Conservation (phyloP, 352 stramenopile species). For the Elongisporangium anandrum region DNA sequence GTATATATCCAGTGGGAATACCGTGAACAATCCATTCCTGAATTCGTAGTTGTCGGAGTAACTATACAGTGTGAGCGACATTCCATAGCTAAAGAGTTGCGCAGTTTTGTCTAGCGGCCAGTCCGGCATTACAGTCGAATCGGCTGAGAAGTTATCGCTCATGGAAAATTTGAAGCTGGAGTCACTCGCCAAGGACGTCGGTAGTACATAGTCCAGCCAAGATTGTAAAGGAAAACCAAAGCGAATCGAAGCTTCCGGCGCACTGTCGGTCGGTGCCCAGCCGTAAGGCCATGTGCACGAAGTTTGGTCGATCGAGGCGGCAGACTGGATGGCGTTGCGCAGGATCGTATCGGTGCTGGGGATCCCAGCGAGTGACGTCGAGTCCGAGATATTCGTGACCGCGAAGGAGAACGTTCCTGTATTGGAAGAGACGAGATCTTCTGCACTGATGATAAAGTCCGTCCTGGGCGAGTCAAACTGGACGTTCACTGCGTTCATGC, state of each 20-base stretch:
- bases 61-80: not conserved
- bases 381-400: not conserved
- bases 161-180: not conserved
- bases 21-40: not conserved
- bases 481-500: not conserved
- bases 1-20: not conserved
- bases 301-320: not conserved
- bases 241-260: not conserved
- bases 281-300: not conserved
- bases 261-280: not conserved
- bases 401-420: not conserved
- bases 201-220: not conserved
- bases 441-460: not conserved
- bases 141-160: not conserved
- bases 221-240: not conserved
- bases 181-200: not conserved
- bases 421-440: not conserved
- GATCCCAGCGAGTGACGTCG: not conserved
- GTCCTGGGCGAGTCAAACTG: not conserved
- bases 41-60: no score
- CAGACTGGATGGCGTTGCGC: not conserved
- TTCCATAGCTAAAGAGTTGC: not conserved
- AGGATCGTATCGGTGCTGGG: not conserved
- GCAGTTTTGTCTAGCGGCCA: not conserved
- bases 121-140: not conserved